phyloP scores from a whole-genome alignment of 2,329 filamentous ascomycete genomes.

The Sporothrix inflata region DNA sequence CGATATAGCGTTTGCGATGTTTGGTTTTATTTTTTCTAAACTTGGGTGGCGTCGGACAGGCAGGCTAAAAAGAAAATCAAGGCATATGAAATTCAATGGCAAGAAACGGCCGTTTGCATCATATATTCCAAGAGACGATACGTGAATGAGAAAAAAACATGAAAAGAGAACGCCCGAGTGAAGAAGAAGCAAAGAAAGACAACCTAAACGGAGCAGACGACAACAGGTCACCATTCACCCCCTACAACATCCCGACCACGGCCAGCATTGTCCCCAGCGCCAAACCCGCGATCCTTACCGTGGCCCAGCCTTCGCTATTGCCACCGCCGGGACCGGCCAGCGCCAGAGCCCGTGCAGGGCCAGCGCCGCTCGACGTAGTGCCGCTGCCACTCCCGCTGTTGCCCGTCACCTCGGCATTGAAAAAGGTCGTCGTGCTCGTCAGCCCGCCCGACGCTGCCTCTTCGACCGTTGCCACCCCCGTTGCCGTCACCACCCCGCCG shows the following conservation, averaged over 20 bases:
- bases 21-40: background rate
- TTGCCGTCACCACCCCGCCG: constrained; percentile 35
- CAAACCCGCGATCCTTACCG: constrained; percentile 37
- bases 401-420: constrained; percentile 19
- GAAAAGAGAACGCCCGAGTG: background rate
- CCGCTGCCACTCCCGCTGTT: background rate
- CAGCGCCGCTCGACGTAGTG: constrained; percentile 23
- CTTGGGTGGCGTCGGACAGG: background rate
- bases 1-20: background rate
- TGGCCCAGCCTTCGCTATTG: constrained; percentile 24
- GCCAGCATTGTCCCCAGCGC: constrained; percentile 40
- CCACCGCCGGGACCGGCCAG: background rate
- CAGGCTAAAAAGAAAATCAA: background rate
- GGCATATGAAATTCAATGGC: background rate
- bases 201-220: background rate
- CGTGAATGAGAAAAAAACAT: background rate
- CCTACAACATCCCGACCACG: constrained; percentile 39
- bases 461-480: constrained; percentile 39
- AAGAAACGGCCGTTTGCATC: background rate
- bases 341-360: constrained; percentile 5
- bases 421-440: constrained; percentile 41
- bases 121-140: background rate
- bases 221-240: background rate
- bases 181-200: background rate
- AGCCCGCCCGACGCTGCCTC: constrained; percentile 40